phyloP scores from a whole-genome alignment of 768 basidiomycete genomes.

The Boletus rex-veris region DNA sequence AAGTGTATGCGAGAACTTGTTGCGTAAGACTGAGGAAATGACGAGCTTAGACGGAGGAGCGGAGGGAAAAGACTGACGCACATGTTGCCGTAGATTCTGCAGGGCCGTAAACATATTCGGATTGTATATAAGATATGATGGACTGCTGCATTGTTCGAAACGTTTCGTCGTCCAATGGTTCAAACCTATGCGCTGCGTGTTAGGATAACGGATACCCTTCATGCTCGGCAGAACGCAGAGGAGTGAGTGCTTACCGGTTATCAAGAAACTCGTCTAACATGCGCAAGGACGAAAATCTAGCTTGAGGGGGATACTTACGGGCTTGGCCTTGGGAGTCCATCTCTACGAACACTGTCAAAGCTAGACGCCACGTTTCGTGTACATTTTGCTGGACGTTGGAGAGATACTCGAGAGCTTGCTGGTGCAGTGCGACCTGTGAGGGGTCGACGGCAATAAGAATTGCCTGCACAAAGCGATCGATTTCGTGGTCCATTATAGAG shows the following conservation, averaged over 20 bases:
- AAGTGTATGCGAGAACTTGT: constrained; percentile 91
- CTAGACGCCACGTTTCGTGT: constrained; percentile 75
- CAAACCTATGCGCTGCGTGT: constrained; percentile 42
- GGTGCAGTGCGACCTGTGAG: constrained; percentile 64
- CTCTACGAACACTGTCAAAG: constrained; percentile 70
- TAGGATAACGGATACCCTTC: constrained; percentile 1
- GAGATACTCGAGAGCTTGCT: constrained; percentile 84
- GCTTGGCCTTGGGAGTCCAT: constrained; percentile 49
- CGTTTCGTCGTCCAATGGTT: constrained; percentile 64
- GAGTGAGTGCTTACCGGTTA: constrained; percentile 58
- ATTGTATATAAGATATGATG: constrained; percentile 76
- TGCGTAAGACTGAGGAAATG: constrained; percentile 67
- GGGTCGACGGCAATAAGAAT: constrained; percentile 87
- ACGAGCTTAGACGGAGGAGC: constrained; percentile 1
- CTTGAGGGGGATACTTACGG: constrained; percentile 66
- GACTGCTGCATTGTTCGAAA: constrained; percentile 74
- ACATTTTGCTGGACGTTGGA: constrained; percentile 73
- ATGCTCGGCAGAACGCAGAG: not conserved
- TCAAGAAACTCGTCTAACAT: constrained; percentile 82
- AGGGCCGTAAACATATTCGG: constrained; percentile 82
- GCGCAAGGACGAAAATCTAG: constrained; percentile 76
- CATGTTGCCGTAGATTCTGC: constrained; percentile 82
- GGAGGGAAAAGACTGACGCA: constrained; percentile 42
- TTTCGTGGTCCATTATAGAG: constrained; percentile 64
- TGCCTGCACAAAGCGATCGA: constrained; percentile 76